Evolutionary conservation across 2,329 filamentous ascomycete genomes (phyloP).

Genomic region (Chrysoporthe puriensis): DNA sequence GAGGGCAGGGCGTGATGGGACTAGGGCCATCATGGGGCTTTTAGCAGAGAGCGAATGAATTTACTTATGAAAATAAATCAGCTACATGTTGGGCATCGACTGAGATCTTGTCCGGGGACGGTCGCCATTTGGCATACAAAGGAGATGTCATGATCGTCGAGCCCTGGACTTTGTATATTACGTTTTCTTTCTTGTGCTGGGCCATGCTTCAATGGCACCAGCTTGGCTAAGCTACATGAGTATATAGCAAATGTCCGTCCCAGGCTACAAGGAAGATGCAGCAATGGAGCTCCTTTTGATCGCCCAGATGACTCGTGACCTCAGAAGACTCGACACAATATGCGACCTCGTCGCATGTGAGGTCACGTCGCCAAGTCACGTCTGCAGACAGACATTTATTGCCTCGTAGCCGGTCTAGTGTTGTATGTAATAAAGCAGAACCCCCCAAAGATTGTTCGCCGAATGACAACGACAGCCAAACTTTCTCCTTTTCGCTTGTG

Average conservation of each 20-base stretch:
- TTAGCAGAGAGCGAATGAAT: too few species aligned
- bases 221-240: neutral
- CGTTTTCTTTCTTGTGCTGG: neutral
- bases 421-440: constrained; percentile 21
- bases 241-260: neutral
- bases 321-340: neutral
- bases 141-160: neutral
- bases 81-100: neutral
- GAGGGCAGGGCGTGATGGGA: too few species aligned
- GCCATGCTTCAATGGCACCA: neutral
- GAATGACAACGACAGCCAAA: neutral
- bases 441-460: neutral
- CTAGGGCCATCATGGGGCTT: too few species aligned
- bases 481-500: constrained; percentile 10
- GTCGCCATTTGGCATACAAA: neutral
- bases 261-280: neutral
- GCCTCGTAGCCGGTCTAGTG: constrained; percentile 19
- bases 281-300: neutral
- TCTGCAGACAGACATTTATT: neutral
- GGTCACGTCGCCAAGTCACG: neutral
- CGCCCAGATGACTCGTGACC: neutral
- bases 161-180: neutral
- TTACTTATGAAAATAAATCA: too few species aligned
- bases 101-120: neutral
- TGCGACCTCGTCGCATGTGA: neutral